Evolutionary conservation across 768 basidiomycete species (phyloP), one percentile per base, ranked within the genome.

Genomic region (Infundibulicybe gibba): DNA sequence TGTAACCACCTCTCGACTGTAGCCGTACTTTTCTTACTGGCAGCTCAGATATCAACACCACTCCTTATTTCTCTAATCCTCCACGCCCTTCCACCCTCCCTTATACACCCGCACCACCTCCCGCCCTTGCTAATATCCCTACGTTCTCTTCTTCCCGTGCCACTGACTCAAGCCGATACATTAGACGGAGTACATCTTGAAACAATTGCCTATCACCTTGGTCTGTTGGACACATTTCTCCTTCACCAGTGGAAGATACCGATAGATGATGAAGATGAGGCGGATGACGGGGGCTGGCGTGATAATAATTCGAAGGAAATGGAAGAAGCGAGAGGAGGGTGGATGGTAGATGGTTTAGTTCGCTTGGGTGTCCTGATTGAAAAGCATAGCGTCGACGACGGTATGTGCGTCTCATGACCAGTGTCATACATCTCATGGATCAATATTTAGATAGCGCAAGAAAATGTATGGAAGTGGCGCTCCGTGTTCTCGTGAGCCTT

Each of bases 401-500:
- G 61, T 64, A 47, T 33, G 51, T 56, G n/a, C 41, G 40, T 33
- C 41, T 41, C 20, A 21, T 20, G 25, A 8, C 25, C 25, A 25
- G 8, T 8, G 4, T 3, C 8, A 8, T 25, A 25, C 25, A 25
- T 4, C 25, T 25, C 4, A 25, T 25, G 25, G 25, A 25, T 8
- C 8, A 8, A 8, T 25, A 8, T 8, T n/a, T 25, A 40, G 37
- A 40, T 37, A 40, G 39, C 71, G 75, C 71, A 4, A 64, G 64
- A 43, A 69, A 65, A 53, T 85, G 82, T 49, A 59, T 82, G 32
- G 80, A 85, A 40, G 68, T 76, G 1, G 65, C 74, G 2, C 69
- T 90, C 4, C 80, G 87, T 1, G 77, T 87, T 11, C 75, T 90
- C 32, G 81, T 90, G 47, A 85, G 79, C 42, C 64, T 90, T 6